phyloP scores from a whole-genome alignment of 805 yeast genomes.

The Myxozyma sirexii region DNA sequence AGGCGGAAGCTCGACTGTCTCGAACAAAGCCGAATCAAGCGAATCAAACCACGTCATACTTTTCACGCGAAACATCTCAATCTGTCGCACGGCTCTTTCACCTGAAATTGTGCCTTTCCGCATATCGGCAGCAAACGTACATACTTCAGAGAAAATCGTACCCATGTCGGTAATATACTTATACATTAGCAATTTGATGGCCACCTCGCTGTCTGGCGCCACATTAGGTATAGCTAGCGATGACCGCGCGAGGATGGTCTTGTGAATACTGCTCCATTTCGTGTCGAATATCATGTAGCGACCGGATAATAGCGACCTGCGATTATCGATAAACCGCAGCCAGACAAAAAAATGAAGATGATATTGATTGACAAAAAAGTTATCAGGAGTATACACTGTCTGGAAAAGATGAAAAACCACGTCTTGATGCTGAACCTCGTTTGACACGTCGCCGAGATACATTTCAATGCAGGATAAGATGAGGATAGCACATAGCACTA shows the following conservation, averaged over 20 bases:
- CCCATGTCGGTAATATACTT: slow-evolving; percentile 8
- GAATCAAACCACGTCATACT: slow-evolving; percentile 22
- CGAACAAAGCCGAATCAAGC: slow-evolving; percentile 20
- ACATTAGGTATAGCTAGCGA: neutral
- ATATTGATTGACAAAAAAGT: slow-evolving; percentile 15
- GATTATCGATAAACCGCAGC: slow-evolving; percentile 24
- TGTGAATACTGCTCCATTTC: slow-evolving; percentile 14
- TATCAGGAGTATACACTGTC: slow-evolving; percentile 10
- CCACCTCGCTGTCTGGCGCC: neutral
- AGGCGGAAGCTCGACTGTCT: slow-evolving; percentile 14
- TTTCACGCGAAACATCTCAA: slow-evolving; percentile 19
- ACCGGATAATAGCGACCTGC: slow-evolving; percentile 26
- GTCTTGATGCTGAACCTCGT: slow-evolving; percentile 30
- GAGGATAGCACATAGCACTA: slow-evolving; percentile 20
- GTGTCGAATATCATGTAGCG: slow-evolving; percentile 9
- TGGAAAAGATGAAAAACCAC: slow-evolving; percentile 22
- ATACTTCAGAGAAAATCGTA: slow-evolving; percentile 16
- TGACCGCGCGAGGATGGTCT: slow-evolving; percentile 4
- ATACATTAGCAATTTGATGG: neutral
- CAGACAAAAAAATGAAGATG: slow-evolving; percentile 23
- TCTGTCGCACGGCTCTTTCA: slow-evolving; percentile 1
- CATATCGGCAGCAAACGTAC: slow-evolving; percentile 17
- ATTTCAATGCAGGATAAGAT: slow-evolving; percentile 24
- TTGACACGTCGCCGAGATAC: slow-evolving; percentile 31
- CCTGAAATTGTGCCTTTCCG: slow-evolving; percentile 8